phyloP scores from a whole-genome alignment of 192 early-diverging fungal species.

The Mortierella antarctica region DNA sequence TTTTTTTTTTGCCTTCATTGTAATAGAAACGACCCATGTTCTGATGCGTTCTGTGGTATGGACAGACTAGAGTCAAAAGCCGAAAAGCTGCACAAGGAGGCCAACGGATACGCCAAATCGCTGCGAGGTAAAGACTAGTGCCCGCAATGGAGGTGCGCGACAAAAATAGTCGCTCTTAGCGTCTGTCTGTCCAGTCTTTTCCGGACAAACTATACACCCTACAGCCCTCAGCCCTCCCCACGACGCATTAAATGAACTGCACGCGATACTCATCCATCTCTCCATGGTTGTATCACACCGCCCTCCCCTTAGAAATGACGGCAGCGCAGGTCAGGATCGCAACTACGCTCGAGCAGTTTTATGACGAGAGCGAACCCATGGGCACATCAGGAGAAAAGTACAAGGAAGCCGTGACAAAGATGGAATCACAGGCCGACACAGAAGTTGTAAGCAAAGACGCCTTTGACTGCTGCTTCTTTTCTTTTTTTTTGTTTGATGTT shows the following conservation, averaged over 20 bases:
- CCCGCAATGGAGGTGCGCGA: background rate
- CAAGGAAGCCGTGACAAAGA: conserved; percentile 79
- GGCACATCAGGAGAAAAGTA: conserved; percentile 80
- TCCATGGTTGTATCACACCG: background rate
- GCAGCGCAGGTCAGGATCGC: conserved; percentile 86
- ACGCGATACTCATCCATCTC: background rate
- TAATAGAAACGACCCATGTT: background rate
- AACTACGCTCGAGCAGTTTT: conserved; percentile 86
- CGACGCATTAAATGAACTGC: too few relatives aligned
- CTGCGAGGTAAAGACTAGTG: conserved; percentile 66
- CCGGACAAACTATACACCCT: background rate
- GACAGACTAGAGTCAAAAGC: conserved; percentile 83
- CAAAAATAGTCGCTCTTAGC: background rate
- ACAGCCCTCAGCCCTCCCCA: background rate
- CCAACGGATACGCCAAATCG: conserved; percentile 92
- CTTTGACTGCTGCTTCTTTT: too few relatives aligned
- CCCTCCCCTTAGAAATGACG: conserved; percentile 75
- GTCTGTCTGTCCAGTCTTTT: background rate
- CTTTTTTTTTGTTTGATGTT: background rate
- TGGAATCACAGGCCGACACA: conserved; percentile 85
- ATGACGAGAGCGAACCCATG: conserved; percentile 85
- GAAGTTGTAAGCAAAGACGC: conserved; percentile 46
- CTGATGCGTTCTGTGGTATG: background rate
- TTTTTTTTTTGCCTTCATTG: background rate
- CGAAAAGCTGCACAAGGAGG: conserved; percentile 88